These are phyloP conservation scores for Phialemonium atrogriseum DNA, from an alignment of 2,329 filamentous ascomycete species.

Conservation along the genomic window DNA sequence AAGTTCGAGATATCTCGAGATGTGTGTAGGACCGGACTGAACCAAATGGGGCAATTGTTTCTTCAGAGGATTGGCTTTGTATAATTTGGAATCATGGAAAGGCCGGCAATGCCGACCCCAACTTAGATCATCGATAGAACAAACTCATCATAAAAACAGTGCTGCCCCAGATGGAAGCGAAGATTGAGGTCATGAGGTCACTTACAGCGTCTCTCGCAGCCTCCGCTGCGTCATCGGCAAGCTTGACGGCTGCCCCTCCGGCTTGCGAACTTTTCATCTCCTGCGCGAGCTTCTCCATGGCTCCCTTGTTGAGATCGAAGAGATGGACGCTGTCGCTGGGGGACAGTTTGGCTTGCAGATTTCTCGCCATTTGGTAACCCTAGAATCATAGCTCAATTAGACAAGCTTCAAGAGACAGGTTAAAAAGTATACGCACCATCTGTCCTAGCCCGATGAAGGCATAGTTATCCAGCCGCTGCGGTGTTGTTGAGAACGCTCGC, in stretches of 20 bases:
- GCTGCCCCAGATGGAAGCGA: no score
- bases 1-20: conserved; percentile 3
- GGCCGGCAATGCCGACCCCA: conserved; percentile 47
- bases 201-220: conserved; percentile 46
- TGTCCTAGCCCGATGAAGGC: conserved; percentile 53
- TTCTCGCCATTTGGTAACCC: conserved; percentile 57
- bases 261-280: conserved; percentile 35
- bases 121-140: conserved; percentile 61
- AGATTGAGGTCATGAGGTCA: no score
- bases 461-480: conserved; percentile 41
- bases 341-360: conserved; percentile 48
- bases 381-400: conserved; percentile 17
- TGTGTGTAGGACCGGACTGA: conserved; percentile 11
- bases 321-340: conserved; percentile 42
- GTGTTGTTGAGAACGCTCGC: conserved; percentile 42
- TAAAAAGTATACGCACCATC: conserved; percentile 37
- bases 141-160: conserved; percentile 21
- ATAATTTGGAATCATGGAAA: conserved; percentile 54
- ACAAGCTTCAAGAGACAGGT: background rate
- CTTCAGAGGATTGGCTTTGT: conserved; percentile 71
- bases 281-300: conserved; percentile 35
- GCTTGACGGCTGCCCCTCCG: conserved; percentile 36
- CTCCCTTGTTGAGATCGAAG: conserved; percentile 47
- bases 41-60: conserved; percentile 10
- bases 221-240: conserved; percentile 35